A percentile compares a stretch with the other conserved stretches of the same genome.
Evolutionary conservation across 2,329 filamentous ascomycete species (phyloP).

Genomic region (Epichloe sibirici): DNA sequence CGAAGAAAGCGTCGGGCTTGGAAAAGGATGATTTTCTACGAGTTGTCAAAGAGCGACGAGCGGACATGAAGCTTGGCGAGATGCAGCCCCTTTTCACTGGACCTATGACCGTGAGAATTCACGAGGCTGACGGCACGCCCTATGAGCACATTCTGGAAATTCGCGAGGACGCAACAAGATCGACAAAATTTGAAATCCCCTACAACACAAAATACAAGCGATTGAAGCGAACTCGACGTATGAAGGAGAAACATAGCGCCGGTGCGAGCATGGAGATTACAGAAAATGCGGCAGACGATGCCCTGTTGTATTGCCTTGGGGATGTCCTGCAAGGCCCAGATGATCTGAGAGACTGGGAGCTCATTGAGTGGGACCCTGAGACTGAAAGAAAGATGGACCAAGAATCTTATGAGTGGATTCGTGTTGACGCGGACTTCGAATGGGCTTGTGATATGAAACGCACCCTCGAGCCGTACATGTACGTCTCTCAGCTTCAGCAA

Average conservation of each 20-base stretch:
- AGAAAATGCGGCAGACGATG: constrained; percentile 61
- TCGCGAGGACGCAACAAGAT: constrained; percentile 67
- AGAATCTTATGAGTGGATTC: constrained; percentile 97
- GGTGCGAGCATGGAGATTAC: constrained; percentile 49
- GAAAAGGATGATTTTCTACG: constrained; percentile 69
- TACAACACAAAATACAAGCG: constrained; percentile 99
- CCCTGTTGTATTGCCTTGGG: constrained; percentile 80
- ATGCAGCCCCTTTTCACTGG: constrained; percentile 79
- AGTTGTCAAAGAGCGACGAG: constrained; percentile 67
- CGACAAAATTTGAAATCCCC: constrained; percentile 76
- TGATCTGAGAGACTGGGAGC: constrained; percentile 70
- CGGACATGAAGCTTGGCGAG: constrained; percentile 55
- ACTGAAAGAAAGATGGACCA: constrained; percentile 86
- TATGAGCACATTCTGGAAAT: constrained; percentile 98
- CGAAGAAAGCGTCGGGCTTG: constrained; percentile 33
- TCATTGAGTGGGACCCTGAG: constrained; percentile 81
- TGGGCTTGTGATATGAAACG: constrained; percentile 81
- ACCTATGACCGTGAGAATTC: constrained; percentile 94
- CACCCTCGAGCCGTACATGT: constrained; percentile 92
- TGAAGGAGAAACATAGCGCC: constrained; percentile 57
- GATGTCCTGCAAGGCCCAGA: constrained; percentile 77
- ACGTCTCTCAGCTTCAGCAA: constrained; percentile 90
- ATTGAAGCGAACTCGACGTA: constrained; percentile 72
- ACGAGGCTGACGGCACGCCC: constrained; percentile 94
- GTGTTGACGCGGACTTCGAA: constrained; percentile 95